These are phyloP conservation scores for Artomyces pyxidatus DNA, from an alignment of 768 basidiomycete species.

Conservation along the genomic window DNA sequence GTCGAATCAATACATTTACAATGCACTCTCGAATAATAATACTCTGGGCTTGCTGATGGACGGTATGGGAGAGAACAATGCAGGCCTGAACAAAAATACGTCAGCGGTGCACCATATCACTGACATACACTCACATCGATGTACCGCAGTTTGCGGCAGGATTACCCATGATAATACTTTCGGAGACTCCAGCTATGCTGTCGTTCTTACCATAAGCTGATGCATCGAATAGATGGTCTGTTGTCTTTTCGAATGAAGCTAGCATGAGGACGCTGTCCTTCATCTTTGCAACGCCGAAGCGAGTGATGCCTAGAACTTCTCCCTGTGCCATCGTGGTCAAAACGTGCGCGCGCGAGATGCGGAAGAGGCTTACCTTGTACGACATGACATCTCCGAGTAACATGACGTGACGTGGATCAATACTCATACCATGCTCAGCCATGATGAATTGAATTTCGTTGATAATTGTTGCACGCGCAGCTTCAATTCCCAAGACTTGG, in stretches of 20 bases:
- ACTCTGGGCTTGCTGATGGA: constrained; percentile 28
- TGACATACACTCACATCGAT: constrained; percentile 57
- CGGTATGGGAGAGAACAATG: constrained; percentile 29
- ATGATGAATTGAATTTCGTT: constrained; percentile 97
- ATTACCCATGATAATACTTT: constrained; percentile 99
- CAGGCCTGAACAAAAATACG: constrained; percentile 25
- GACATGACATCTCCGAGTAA: constrained; percentile 97
- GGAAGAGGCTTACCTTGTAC: constrained; percentile 73
- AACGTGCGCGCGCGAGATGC: not conserved
- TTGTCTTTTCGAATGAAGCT: constrained; percentile 98
- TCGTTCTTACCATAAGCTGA: constrained; percentile 95
- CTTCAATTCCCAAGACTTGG: constrained; percentile 96
- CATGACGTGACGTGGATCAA: constrained; percentile 98
- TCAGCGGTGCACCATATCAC: not conserved
- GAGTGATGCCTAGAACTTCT: constrained; percentile 95
- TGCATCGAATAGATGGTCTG: constrained; percentile 97
- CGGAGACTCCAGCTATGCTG: constrained; percentile 91
- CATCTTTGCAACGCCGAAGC: constrained; percentile 99
- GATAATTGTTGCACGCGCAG: constrained; percentile 88
- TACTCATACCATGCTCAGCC: constrained; percentile 95
- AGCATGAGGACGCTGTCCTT: constrained; percentile 99
- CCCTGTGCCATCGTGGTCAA: constrained; percentile 45
- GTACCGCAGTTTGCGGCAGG: constrained; percentile 92
- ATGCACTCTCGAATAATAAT: constrained; percentile 31
- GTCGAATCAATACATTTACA: no score